phyloP scores from a whole-genome alignment of 2,329 filamentous ascomycete genomes.

The Monosporascus sp. region DNA sequence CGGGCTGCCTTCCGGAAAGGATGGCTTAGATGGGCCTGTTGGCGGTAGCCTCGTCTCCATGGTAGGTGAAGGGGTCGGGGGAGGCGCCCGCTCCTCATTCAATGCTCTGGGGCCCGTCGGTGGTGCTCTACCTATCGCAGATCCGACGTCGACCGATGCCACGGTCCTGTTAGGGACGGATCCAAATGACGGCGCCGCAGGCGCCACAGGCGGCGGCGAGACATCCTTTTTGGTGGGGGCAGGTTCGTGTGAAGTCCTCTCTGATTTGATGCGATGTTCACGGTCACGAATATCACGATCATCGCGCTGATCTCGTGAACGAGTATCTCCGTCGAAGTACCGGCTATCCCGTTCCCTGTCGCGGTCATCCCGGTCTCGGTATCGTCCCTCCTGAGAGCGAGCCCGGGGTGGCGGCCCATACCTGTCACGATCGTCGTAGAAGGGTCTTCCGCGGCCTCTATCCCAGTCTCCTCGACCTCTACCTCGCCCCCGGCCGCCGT shows the following conservation, averaged over 20 bases:
- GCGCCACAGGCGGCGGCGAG: constrained; percentile 52
- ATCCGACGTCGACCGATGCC: constrained; percentile 29
- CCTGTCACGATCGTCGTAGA: constrained; percentile 58
- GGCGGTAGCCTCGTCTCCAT: constrained; percentile 33
- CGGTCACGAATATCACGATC: constrained; percentile 42
- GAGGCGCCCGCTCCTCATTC: constrained; percentile 42
- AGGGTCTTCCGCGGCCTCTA: constrained; percentile 42
- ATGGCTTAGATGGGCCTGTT: constrained; percentile 39
- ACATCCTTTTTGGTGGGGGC: constrained; percentile 43
- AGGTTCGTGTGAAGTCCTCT: constrained; percentile 47
- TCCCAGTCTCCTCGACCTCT: constrained; percentile 49
- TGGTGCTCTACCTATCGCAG: constrained; percentile 40
- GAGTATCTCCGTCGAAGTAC: constrained; percentile 31
- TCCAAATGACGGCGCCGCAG: constrained; percentile 54
- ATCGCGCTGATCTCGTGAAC: constrained; percentile 42
- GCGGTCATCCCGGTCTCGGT: constrained; percentile 43
- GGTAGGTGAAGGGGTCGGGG: constrained; percentile 33
- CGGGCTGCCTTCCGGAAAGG: constrained; percentile 37
- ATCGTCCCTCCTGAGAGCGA: constrained; percentile 60
- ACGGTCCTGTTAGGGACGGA: constrained; percentile 45
- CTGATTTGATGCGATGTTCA: constrained; percentile 41
- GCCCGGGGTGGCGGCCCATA: constrained; percentile 45
- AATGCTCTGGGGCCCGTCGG: constrained; percentile 50
- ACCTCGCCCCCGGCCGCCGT: constrained; percentile 50
- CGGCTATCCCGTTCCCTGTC: constrained; percentile 32